Base-by-base conservation (phyloP, 1,284 basidiomycete species). In the Ganoderma lucidum region DNA sequence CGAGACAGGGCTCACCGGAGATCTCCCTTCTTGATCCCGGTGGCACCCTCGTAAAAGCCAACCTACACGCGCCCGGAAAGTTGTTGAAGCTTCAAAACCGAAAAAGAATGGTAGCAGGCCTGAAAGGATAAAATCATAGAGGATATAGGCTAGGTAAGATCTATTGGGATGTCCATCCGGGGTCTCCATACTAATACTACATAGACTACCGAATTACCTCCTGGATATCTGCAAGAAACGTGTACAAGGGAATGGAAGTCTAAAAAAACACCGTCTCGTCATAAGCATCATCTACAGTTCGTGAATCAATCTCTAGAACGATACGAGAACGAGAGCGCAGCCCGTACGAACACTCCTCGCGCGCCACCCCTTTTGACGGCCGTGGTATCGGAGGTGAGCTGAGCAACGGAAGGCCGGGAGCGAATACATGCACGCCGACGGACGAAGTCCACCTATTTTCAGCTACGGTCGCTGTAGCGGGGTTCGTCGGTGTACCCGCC, bases 401-500 rank as follows among this genome's bases (percentile, higher is more conserved):
- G 48, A 51, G 2, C 10, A 28, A 30, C 23, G 60, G 39, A 44
- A 44, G 41, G 39, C 41, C 5, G 28, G 41, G 28, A 42, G 28
- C 19, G 62, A 45, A 35, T 30, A 8, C 8, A 63, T 15, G 19
- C 19, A 44, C 17, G 42, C 9, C 62, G 17, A 32, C 3, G 44
- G 32, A n/a, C 19, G 62, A 62, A 62, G 41, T 19, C 28, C 28
- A 12, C 10, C 15, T 44, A 62, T 30, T 63, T 44, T 63, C 37
- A 64, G 37, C 12, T 8, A 9, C 62, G 56, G 62, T 70, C 67
- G 23, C 56, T 66, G 64, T 69, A 69, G 45, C 62, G 65, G 2
- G 65, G 64, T 53, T 65, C 64, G 55, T 66, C 69, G 4, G 65
- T 23, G 45, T 68, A 69, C n/a, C 60, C 32, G n/a, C 12, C 61